These are phyloP conservation scores for Alnus rubra DNA, from an alignment of 306 rosid species.

Conservation along the genomic window DNA sequence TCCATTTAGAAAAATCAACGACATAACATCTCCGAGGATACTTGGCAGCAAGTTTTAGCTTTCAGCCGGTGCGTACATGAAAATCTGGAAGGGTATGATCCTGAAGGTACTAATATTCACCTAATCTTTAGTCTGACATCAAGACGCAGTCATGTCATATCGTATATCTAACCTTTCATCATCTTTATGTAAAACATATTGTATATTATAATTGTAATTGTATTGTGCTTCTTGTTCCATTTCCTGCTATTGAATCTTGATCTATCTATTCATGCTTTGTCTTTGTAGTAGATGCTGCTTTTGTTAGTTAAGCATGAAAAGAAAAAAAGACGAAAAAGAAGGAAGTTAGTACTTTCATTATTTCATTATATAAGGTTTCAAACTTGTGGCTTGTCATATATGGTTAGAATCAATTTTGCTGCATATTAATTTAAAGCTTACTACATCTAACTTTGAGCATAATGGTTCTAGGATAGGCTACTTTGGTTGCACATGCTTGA, in stretches of 20 bases:
- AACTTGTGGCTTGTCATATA: background rate
- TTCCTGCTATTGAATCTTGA: background rate
- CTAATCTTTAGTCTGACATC: background rate
- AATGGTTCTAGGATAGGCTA: background rate
- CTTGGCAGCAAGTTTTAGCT: constrained; percentile 95
- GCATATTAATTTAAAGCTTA: background rate
- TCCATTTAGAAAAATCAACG: constrained; percentile 79
- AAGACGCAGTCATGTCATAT: background rate
- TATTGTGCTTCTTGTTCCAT: background rate
- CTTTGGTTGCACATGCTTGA: background rate
- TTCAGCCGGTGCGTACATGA: constrained; percentile 89
- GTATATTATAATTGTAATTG: background rate
- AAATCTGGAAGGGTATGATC: constrained; percentile 89
- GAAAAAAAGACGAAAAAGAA: background rate
- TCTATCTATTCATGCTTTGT: background rate
- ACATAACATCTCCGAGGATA: constrained; percentile 93
- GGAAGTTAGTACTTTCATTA: no score
- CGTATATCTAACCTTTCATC: background rate
- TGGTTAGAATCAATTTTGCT: background rate
- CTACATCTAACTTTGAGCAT: background rate
- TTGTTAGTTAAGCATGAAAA: background rate
- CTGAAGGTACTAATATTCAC: constrained; percentile 67
- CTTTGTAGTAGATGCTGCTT: background rate
- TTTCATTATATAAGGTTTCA: background rate
- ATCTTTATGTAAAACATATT: background rate